Conservation (phyloP, 2,329 filamentous ascomycete species). For the Didymella exigua region DNA sequence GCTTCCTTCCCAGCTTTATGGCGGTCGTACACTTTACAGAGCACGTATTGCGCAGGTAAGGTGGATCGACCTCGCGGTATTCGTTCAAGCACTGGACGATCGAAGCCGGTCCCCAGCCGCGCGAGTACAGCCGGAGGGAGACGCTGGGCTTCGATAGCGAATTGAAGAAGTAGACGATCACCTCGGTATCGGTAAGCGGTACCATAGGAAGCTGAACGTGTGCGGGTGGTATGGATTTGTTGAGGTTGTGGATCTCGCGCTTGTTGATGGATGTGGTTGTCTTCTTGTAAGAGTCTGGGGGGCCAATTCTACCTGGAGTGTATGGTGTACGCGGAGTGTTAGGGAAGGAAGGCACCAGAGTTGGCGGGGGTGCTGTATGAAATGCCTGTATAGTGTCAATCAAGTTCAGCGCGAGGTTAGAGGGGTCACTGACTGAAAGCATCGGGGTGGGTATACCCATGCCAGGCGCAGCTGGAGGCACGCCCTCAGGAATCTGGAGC, state of each 20-base stretch:
- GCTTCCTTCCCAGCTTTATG: constrained; percentile 24
- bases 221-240: constrained; percentile 20
- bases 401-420: not conserved
- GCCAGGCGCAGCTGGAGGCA: not conserved
- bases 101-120: constrained; percentile 29
- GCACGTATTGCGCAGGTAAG: constrained; percentile 39
- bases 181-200: constrained; percentile 36
- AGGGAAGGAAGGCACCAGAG: not conserved
- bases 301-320: constrained; percentile 24
- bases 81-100: constrained; percentile 33
- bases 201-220: constrained; percentile 26
- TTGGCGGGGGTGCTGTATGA: not conserved
- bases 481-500: constrained; percentile 16
- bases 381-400: not conserved
- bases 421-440: constrained; percentile 11
- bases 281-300: constrained; percentile 6
- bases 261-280: constrained; percentile 20
- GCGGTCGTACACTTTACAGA: constrained; percentile 38
- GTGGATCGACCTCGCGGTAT: constrained; percentile 30
- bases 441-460: constrained; percentile 16
- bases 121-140: constrained; percentile 33
- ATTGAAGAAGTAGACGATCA: constrained; percentile 45
- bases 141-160: constrained; percentile 28
- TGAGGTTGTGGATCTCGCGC: constrained; percentile 28
- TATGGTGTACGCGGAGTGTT: constrained; percentile 6